Percentiles rank a stretch among this genome's conserved stretches.
Conservation (phyloP, 1,139 yeast genomes). For the Hyphopichia buzzinii region DNA sequence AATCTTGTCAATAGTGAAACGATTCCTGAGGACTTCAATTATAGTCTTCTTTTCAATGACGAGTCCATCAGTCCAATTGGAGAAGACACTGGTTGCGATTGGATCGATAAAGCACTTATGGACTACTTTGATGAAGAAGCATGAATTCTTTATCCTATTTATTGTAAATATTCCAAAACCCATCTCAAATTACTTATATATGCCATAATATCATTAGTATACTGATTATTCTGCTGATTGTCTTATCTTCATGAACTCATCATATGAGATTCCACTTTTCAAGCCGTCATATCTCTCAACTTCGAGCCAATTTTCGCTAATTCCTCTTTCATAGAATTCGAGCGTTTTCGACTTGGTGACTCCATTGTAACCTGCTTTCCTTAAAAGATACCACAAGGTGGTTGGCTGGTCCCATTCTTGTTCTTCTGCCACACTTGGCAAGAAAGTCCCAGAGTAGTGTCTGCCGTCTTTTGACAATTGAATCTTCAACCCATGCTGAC, state of each 20-base stretch:
- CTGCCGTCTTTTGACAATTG: conserved; percentile 36
- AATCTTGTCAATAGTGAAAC: conserved; percentile 1
- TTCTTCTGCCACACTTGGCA: conserved; percentile 90
- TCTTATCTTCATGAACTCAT: conserved; percentile 21
- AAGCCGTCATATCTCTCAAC: conserved; percentile 41
- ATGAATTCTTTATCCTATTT: not conserved
- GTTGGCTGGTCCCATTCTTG: conserved; percentile 78
- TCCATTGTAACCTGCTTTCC: conserved; percentile 56
- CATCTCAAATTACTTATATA: too few relatives aligned
- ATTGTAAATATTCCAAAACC: not conserved
- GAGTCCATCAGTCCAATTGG: conserved; percentile 32
- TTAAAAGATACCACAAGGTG: conserved; percentile 67
- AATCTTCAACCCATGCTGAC: conserved; percentile 76
- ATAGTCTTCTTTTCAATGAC: not conserved
- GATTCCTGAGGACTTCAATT: not conserved
- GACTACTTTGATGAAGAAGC: conserved; percentile 16
- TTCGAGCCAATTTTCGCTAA: conserved; percentile 34
- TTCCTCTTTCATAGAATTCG: conserved; percentile 28
- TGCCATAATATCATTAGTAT: not conserved
- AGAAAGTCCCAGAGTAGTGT: conserved; percentile 67
- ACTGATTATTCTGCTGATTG: not conserved
- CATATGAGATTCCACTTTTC: conserved; percentile 26
- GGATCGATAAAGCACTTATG: conserved; percentile 43
- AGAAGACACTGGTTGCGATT: conserved; percentile 49
- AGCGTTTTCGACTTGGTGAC: conserved; percentile 16